A percentile compares a stretch with the other conserved stretches of the same genome.
Conservation (phyloP, 805 yeast species). For the Spathaspora girioi region DNA sequence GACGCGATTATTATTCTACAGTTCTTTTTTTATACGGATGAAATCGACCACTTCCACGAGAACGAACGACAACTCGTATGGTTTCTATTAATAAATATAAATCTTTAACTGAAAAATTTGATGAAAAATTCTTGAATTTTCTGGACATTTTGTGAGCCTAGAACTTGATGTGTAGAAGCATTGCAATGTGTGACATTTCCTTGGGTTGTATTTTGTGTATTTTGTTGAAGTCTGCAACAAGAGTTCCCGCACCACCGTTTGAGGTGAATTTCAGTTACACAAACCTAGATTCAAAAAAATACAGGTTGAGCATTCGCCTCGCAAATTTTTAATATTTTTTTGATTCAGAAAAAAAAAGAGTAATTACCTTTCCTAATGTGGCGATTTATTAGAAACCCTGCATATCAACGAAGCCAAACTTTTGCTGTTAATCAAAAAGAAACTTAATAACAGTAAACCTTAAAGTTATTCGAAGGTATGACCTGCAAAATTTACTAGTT, state of each 20-base stretch:
- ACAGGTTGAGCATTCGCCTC: background rate
- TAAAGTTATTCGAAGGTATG: too few species aligned
- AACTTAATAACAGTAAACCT: too few species aligned
- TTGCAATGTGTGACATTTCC: background rate
- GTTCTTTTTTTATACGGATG: background rate
- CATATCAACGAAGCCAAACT: background rate
- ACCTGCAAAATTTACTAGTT: too few species aligned
- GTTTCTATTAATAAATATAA: background rate
- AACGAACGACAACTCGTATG: background rate
- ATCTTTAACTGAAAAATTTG: background rate
- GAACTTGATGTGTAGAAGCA: background rate
- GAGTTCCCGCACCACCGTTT: background rate
- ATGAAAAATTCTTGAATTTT: background rate
- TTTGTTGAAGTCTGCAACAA: background rate
- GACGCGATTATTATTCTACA: background rate
- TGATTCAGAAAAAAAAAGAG: background rate
- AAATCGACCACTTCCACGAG: background rate
- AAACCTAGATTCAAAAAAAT: background rate
- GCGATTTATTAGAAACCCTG: background rate
- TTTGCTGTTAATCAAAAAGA: too few species aligned
- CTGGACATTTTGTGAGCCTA: background rate
- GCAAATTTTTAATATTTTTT: background rate
- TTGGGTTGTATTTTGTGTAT: background rate
- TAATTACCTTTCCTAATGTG: background rate
- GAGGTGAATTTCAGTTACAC: background rate